These are phyloP conservation scores for Zalaria sp. DNA, from an alignment of 2,329 filamentous ascomycete genomes.

Conservation along the genomic window DNA sequence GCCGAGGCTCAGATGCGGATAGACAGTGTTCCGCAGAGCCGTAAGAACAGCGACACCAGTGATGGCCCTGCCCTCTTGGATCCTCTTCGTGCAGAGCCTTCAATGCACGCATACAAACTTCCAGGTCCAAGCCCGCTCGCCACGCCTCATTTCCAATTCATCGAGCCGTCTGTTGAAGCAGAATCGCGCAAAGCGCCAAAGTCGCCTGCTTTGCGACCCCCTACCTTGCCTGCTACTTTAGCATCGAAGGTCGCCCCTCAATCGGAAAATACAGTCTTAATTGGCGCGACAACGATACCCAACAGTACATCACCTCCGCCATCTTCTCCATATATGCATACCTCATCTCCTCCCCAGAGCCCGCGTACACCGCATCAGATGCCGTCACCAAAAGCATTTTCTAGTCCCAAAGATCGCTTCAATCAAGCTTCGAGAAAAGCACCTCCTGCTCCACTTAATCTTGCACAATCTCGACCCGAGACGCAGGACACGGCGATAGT, in stretches of 20 bases:
- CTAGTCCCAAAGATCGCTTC: slow-evolving; percentile 18
- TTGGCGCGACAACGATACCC: not conserved
- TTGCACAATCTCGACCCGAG: slow-evolving; percentile 28
- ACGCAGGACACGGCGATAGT: slow-evolving; percentile 14
- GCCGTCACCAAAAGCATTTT: slow-evolving; percentile 5
- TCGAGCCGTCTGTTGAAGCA: slow-evolving; percentile 1
- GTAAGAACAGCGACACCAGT: slow-evolving; percentile 2
- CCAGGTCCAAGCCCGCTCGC: not conserved
- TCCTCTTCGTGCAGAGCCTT: not conserved
- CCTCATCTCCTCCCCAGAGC: slow-evolving; percentile 3
- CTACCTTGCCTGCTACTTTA: no score
- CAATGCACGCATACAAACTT: not conserved
- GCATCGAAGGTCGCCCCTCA: no score
- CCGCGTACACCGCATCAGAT: slow-evolving; percentile 9
- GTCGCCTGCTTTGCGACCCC: no score
- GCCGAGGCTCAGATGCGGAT: not conserved
- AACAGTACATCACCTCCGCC: slow-evolving; percentile 9
- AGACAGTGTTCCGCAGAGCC: slow-evolving; percentile 5
- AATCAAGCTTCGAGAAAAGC: slow-evolving; percentile 52
- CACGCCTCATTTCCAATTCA: not conserved
- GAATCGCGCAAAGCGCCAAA: no score
- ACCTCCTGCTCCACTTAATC: slow-evolving; percentile 70
- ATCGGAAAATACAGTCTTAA: no score
- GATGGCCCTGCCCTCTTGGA: not conserved
- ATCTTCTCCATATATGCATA: slow-evolving; percentile 8